phyloP scores from a whole-genome alignment of 805 yeast species.

The Pachysolen tannophilus region DNA sequence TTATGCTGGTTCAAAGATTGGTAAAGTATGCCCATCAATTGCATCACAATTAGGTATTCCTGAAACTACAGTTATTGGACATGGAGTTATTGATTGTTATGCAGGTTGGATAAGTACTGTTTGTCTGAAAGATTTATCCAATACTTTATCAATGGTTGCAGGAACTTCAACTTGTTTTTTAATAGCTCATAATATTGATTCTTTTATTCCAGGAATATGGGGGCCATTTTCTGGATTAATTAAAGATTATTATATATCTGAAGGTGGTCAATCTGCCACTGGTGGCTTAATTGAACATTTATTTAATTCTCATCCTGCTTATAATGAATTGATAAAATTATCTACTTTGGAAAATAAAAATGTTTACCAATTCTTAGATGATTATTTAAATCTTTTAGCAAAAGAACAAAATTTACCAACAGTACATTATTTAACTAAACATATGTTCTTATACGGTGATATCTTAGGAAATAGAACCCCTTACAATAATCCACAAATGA shows the following conservation, averaged over 20 bases:
- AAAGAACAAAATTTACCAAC: not conserved
- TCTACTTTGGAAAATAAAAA: no score
- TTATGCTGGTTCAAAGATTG: slow-evolving; percentile 23
- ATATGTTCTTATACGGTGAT: slow-evolving; percentile 45
- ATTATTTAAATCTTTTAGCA: slow-evolving; percentile 4
- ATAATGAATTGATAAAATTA: slow-evolving; percentile 7
- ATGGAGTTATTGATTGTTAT: slow-evolving; percentile 56
- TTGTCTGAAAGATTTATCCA: slow-evolving; percentile 12
- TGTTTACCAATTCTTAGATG: no score
- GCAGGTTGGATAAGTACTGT: slow-evolving; percentile 42
- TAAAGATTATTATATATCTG: slow-evolving; percentile 27
- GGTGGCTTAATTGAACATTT: slow-evolving; percentile 45
- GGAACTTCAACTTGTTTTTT: slow-evolving; percentile 57
- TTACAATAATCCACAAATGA: slow-evolving; percentile 37
- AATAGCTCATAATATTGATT: slow-evolving; percentile 16
- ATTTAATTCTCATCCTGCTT: slow-evolving; percentile 33
- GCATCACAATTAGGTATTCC: slow-evolving; percentile 1
- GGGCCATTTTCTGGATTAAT: slow-evolving; percentile 44
- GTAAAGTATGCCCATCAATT: slow-evolving; percentile 8
- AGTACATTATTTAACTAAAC: slow-evolving; percentile 17
- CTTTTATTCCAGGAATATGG: slow-evolving; percentile 42
- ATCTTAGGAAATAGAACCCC: slow-evolving; percentile 54
- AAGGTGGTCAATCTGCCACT: slow-evolving; percentile 53
- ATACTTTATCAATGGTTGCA: slow-evolving; percentile 42
- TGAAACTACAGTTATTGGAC: slow-evolving; percentile 14